phyloP scores from a whole-genome alignment of 75 land plant genomes.

The Picea sitchensis region DNA sequence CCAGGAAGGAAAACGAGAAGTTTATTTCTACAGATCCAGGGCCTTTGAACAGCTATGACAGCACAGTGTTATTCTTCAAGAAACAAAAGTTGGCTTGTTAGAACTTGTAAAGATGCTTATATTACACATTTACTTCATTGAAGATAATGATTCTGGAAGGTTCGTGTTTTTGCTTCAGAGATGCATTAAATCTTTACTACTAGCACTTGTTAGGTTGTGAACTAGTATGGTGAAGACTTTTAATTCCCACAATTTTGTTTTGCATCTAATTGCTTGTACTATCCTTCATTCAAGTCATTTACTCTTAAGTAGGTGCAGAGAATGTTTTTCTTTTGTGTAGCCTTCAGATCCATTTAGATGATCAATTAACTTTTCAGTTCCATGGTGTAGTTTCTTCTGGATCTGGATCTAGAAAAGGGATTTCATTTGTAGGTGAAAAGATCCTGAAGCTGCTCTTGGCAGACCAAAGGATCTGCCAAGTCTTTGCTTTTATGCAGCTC shows the following conservation, averaged over 20 bases:
- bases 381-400: neutral
- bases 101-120: neutral
- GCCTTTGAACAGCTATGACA: neutral
- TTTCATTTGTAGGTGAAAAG: neutral
- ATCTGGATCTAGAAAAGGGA: neutral
- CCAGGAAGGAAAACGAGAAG: too few species aligned
- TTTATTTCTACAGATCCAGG: too few species aligned
- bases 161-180: too few species aligned
- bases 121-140: neutral
- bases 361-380: neutral
- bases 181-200: neutral
- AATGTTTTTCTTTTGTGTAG: neutral
- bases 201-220: neutral
- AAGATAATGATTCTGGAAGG: too few species aligned
- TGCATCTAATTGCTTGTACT: neutral
- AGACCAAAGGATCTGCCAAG: neutral
- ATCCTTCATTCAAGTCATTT: neutral
- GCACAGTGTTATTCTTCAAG: neutral
- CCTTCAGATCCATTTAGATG: neutral
- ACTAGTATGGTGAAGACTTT: neutral
- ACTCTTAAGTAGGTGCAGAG: neutral
- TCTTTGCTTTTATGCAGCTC: neutral
- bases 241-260: neutral
- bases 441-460: neutral
- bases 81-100: neutral